Percentiles rank a stretch among this genome's conserved stretches.
phyloP scores from a whole-genome alignment of 345 rosid species.

The Salix suchowensis region DNA sequence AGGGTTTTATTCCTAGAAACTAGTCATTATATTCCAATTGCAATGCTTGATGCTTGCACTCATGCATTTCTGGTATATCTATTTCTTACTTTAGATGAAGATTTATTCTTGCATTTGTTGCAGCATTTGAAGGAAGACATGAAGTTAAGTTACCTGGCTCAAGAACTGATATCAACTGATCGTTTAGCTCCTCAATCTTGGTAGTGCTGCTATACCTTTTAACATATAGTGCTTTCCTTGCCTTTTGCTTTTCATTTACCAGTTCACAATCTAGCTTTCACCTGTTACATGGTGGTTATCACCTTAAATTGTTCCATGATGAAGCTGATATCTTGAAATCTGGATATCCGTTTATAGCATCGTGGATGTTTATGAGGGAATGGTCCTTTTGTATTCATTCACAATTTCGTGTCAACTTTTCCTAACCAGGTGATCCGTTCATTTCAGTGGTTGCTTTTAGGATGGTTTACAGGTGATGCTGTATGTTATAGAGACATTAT shows the following conservation, averaged over 20 bases:
- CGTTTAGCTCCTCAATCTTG: conserved; percentile 98
- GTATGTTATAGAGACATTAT: background rate
- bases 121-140: conserved; percentile 99
- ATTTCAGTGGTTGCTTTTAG: background rate
- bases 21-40: background rate
- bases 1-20: background rate
- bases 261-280: background rate
- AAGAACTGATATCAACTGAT: conserved; percentile 80
- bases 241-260: background rate
- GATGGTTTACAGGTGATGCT: background rate
- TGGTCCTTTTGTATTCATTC: background rate
- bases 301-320: background rate
- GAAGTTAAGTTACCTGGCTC: conserved; percentile 95
- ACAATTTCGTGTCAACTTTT: background rate
- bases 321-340: background rate
- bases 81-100: conserved; percentile 7
- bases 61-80: background rate
- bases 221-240: background rate
- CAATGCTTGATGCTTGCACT: background rate
- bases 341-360: background rate
- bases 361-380: background rate
- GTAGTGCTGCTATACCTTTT: conserved; percentile 33
- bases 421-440: background rate
- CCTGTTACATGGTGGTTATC: background rate
- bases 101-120: conserved; percentile 12